Conservation (phyloP, 2,329 filamentous ascomycete species). For the Trematosphaeria pertusa region DNA sequence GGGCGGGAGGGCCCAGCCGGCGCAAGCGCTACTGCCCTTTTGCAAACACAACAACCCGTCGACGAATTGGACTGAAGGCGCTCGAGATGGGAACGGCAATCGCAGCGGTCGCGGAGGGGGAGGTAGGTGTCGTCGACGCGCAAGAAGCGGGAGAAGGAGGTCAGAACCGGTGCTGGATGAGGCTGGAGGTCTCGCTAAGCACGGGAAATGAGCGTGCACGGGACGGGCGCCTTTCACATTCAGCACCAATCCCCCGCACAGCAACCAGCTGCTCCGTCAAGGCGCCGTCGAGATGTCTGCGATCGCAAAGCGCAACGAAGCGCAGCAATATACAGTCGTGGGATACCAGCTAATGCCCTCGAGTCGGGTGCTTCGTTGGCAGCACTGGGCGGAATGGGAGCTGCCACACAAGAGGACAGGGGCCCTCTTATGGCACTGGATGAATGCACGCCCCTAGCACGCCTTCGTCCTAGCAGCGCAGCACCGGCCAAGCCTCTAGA, state of each 20-base stretch:
- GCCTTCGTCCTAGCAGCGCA: constrained; percentile 27
- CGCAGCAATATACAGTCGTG: too few species aligned
- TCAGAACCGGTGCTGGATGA: constrained; percentile 7
- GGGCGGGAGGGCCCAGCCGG: neutral
- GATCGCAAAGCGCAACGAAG: too few species aligned
- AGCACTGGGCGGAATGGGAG: constrained; percentile 24
- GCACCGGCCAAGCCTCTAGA: constrained; percentile 30
- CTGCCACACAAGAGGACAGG: constrained; percentile 30
- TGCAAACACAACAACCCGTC: neutral
- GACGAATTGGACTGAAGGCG: constrained; percentile 16
- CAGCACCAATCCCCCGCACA: constrained; percentile 9
- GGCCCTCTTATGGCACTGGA: constrained; percentile 29
- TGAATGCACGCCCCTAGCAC: constrained; percentile 31
- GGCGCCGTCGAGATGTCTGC: too few species aligned
- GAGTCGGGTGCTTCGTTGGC: constrained; percentile 11
- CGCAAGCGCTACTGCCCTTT: constrained; percentile 8
- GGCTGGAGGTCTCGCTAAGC: constrained; percentile 13
- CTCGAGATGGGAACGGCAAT: constrained; percentile 36
- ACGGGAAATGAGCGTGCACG: constrained; percentile 15
- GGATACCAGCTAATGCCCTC: too few species aligned
- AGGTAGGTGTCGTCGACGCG: constrained; percentile 8
- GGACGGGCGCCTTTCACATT: constrained; percentile 2
- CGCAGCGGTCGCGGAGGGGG: constrained; percentile 20
- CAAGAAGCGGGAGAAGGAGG: constrained; percentile 1
- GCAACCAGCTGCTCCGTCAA: neutral